phyloP scores from a whole-genome alignment of 2,329 filamentous ascomycete species.

The Exophiala bonariae region DNA sequence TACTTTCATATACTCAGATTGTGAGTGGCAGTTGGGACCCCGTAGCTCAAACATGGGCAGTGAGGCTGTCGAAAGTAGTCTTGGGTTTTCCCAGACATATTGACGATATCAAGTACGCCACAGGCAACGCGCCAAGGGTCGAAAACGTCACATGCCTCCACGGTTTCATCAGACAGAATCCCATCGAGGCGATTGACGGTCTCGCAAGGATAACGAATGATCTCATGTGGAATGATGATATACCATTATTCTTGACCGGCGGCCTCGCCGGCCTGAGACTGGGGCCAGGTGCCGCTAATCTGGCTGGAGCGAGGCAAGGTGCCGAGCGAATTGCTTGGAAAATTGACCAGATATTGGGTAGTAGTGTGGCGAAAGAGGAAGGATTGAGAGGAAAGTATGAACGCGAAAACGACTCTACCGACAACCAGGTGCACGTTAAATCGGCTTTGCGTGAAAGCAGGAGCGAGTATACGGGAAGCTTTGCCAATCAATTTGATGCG shows the following conservation, averaged over 20 bases:
- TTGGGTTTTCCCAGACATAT: constrained; percentile 51
- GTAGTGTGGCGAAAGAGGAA: constrained; percentile 1
- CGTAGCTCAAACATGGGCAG: constrained; percentile 46
- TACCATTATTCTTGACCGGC: constrained; percentile 72
- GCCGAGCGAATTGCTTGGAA: constrained; percentile 74
- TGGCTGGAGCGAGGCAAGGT: constrained; percentile 70
- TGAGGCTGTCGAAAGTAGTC: constrained; percentile 52
- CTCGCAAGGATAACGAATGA: constrained; percentile 75
- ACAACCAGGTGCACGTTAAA: neutral
- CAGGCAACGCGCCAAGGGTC: constrained; percentile 67
- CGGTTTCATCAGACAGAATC: constrained; percentile 59
- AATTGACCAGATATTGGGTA: constrained; percentile 59
- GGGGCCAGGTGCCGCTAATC: constrained; percentile 71
- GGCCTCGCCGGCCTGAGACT: constrained; percentile 66
- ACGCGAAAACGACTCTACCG: neutral
- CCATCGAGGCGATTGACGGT: constrained; percentile 63
- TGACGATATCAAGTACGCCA: constrained; percentile 75
- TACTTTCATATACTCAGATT: constrained; percentile 62
- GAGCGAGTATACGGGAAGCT: constrained; percentile 21
- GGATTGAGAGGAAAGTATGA: too few relatives aligned
- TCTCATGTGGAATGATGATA: constrained; percentile 70
- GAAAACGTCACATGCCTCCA: constrained; percentile 60
- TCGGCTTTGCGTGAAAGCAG: constrained; percentile 4
- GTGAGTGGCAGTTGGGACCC: constrained; percentile 46
- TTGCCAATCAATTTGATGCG: constrained; percentile 23